Percentiles rank a stretch among this genome's conserved stretches.
These are phyloP conservation scores for Gossypium raimondii DNA, from an alignment of 345 rosid species.

Conservation along the genomic window DNA sequence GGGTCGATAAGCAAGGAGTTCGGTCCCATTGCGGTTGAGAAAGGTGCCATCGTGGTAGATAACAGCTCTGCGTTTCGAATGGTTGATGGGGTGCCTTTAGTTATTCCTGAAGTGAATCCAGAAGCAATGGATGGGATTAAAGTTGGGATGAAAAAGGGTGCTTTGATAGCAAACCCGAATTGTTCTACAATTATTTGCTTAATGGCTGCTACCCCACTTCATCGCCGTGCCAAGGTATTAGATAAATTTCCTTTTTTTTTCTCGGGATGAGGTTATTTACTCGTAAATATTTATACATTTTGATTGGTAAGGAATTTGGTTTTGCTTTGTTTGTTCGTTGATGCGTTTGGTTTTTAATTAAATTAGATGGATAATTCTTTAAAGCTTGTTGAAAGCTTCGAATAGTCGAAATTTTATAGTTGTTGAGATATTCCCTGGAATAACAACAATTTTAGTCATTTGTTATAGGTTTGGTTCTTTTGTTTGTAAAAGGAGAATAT, in stretches of 20 bases:
- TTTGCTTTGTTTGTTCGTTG: background rate
- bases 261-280: background rate
- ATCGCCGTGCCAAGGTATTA: constrained; percentile 72
- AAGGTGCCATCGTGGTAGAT: constrained; percentile 80
- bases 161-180: constrained; percentile 91
- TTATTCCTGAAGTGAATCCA: constrained; percentile 96
- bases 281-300: background rate
- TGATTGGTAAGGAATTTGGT: background rate
- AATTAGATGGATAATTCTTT: background rate
- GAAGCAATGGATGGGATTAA: constrained; percentile 80
- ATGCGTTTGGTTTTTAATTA: background rate
- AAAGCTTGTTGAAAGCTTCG: background rate
- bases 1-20: constrained; percentile 85
- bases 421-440: background rate
- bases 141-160: constrained; percentile 66
- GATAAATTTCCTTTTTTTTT: background rate
- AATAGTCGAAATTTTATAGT: background rate
- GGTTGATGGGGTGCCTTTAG: constrained; percentile 80
- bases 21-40: constrained; percentile 73
- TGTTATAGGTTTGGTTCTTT: background rate
- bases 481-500: background rate
- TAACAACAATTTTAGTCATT: background rate
- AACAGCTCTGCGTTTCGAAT: constrained; percentile 94
- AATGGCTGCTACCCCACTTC: constrained; percentile 98
- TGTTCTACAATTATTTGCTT: constrained; percentile 96